A percentile compares a stretch with the other conserved stretches of the same genome.
These are phyloP conservation scores for Dryas integrifolia DNA, from an alignment of 331 rosid genomes.

Conservation along the genomic window DNA sequence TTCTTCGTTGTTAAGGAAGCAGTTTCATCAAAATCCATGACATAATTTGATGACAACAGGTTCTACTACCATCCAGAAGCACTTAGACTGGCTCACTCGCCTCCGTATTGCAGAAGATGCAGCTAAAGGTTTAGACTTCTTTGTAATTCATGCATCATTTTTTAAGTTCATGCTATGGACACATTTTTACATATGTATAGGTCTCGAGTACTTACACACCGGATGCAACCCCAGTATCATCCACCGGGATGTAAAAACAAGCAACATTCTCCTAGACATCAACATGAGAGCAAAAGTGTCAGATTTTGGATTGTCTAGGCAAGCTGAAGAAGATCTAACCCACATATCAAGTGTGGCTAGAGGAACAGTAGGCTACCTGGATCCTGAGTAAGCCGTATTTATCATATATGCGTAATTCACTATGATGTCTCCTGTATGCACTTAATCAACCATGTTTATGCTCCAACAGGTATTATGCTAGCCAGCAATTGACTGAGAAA, in stretches of 20 bases:
- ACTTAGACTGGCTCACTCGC: constrained; percentile 77
- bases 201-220: constrained; percentile 93
- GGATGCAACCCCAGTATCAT: constrained; percentile 98
- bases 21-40: constrained; percentile 11
- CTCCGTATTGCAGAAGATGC: constrained; percentile 92
- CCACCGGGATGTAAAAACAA: constrained; percentile 90
- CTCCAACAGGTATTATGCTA: constrained; percentile 73
- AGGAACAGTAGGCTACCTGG: constrained; percentile 93
- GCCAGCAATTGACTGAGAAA: constrained; percentile 87
- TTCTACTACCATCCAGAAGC: constrained; percentile 41
- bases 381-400: constrained; percentile 76
- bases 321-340: constrained; percentile 89
- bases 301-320: constrained; percentile 90
- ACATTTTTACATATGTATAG: constrained; percentile 39
- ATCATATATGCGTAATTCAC: constrained; percentile 15
- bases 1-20: constrained; percentile 10
- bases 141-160: constrained; percentile 17
- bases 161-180: constrained; percentile 28
- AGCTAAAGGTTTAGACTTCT: constrained; percentile 68
- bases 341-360: constrained; percentile 88
- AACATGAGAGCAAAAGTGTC: constrained; percentile 98
- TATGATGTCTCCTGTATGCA: constrained; percentile 20
- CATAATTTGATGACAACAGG: constrained; percentile 48
- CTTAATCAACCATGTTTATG: constrained; percentile 19
- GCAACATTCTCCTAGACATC: constrained; percentile 89